phyloP scores from a whole-genome alignment of 2,329 filamentous ascomycete species.

The Neonectria punicea region DNA sequence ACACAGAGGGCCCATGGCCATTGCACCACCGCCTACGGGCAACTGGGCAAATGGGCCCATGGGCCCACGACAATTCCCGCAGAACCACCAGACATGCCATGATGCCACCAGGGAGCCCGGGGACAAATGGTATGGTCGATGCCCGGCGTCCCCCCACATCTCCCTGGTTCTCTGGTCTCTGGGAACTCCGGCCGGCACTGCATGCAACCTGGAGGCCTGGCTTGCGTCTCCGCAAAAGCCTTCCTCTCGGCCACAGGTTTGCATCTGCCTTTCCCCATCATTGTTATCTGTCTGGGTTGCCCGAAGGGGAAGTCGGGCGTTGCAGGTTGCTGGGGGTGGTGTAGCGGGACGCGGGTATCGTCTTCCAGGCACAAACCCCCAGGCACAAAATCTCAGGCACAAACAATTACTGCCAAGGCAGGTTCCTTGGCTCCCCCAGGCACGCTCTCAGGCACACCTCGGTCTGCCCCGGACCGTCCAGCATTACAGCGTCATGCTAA shows the following conservation, averaged over 20 bases:
- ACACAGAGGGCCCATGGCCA: constrained; percentile 20
- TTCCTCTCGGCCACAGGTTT: constrained; percentile 8
- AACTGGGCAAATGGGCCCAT: constrained; percentile 1
- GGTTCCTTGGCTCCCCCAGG: background rate
- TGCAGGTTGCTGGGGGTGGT: constrained; percentile 2
- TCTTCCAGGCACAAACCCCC: background rate
- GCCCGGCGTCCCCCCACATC: constrained; percentile 9
- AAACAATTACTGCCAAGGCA: background rate
- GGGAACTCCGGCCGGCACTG: constrained; percentile 23
- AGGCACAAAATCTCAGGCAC: background rate
- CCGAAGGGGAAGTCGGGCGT: constrained; percentile 17
- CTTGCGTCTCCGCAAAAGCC: background rate
- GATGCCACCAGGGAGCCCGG: constrained; percentile 22
- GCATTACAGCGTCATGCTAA: constrained; percentile 16
- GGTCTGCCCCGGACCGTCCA: background rate
- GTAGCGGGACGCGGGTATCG: background rate
- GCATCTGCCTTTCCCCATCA: constrained; percentile 18
- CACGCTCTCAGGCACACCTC: constrained; percentile 2
- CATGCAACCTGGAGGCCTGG: constrained; percentile 12
- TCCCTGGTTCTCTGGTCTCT: constrained; percentile 21
- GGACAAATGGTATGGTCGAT: constrained; percentile 13
- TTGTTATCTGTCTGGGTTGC: constrained; percentile 14
- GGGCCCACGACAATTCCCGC: constrained; percentile 26
- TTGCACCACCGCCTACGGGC: constrained; percentile 23
- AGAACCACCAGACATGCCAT: constrained; percentile 21